Base-by-base conservation (phyloP, 192 early-diverging fungal species). In the Backusella psychrophila region DNA sequence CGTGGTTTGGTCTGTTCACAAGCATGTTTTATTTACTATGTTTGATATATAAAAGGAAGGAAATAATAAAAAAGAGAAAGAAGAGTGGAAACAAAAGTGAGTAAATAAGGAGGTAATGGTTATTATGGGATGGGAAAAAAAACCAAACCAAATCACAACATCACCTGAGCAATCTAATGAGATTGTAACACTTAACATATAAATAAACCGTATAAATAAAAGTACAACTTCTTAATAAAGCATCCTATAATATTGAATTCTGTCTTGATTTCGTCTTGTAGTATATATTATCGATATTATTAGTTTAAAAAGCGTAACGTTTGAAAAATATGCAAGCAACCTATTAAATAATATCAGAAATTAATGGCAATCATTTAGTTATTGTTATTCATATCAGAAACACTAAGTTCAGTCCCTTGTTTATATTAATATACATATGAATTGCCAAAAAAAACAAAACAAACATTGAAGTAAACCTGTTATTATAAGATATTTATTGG, bases 1-100 rank as follows among this genome's bases (percentile, higher is more conserved):
- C 78, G 49, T 69, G 29, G 46, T 74, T 79, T 15, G 46, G 72
- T 70, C 66, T 42, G 21, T 79, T 78, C 6, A 77, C 29, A 12
- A 78, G 31, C 70, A 74, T 56, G 39, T 2, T 73, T 49, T 49
- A 49, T 49, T 49, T 49, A 49, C 6, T 49, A 49, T 49, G 6
- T 49, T 49, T n/a, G n/a, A 49, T 49, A 49, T 49, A 38, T 31
- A 35, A 26, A 46, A 63, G n/a, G 38, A 38, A 56, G 35, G 29
- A 70, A 70, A 66, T 34, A 34, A 66, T 21, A 56, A 46, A 74
- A 74, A 78, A 39, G 15, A 49, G 63, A 78, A 68, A 35, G n/a
- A 75, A 70, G 49, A 69, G 72, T 1, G 19, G 26, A 63, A 63
- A 63, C 12, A 63, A 23, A 12, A 63, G 56, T n/a, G 46, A 1